Base-by-base conservation (phyloP, 345 rosid genomes). In the Theobroma cacao region DNA sequence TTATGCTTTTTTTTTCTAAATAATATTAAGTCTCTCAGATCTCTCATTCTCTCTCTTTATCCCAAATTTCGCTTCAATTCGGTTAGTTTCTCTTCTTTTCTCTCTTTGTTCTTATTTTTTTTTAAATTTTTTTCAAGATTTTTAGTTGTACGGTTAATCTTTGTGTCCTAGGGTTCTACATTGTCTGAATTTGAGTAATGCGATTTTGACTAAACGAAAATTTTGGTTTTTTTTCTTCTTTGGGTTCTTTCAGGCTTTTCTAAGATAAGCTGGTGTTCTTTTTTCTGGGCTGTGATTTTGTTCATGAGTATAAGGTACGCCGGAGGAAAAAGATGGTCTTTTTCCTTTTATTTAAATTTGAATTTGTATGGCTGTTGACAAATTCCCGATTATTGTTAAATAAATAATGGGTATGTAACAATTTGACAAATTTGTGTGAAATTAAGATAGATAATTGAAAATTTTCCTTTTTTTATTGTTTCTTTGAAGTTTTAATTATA, bases 281-380 rank as follows among this genome's bases (percentile, higher is more conserved):
- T n/a, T 48, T 56, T 24, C 52, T 58, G 71, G 59, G 84, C 78
- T 85, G 78, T 40, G 74, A 40, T 65, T 79, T 80, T 81, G 74
- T 83, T 82, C 64, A 82, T 85, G 83, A 30, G 82, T 76, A 33
- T 50, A 66, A 82, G 80, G 83, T 87, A 72, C 67, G 64, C 0
- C 6, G 17, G 17, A 28, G 58, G 7, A 9, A 43, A 45, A 68
- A 26, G 8, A 47, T 24, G 3, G 9, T 71, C 20, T 59, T 7
- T 3, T 18, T 48, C 20, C 36, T 3, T 4, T 33, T 41, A 4
- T 3, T 15, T 17, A n/a, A n/a, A n/a, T 75, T 41, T 10, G 3
- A 62, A 12, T 50, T 59, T 72, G 36, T 17, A 62, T 72, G 75
- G 24, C 38, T 52, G 60, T 72, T 47, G 2, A 12, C 2, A 13